phyloP scores from a whole-genome alignment of 129 eudicot species.

The Daucus carota region DH1_v3.0 NC_030384.2:48538501-48539000 shows the following conservation, averaged over 20 bases:
- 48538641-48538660: too few relatives aligned
- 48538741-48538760: conserved; percentile 33
- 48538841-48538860: conserved; percentile 30
- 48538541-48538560: too few relatives aligned
- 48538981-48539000: too few relatives aligned
- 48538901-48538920: conserved; percentile 30
- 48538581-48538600: too few relatives aligned
- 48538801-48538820: conserved; percentile 30
- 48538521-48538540: too few relatives aligned
- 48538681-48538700: conserved; percentile 37
- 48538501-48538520: too few relatives aligned
- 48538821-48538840: conserved; percentile 38
- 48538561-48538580: too few relatives aligned
- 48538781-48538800: conserved; percentile 25
- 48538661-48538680: conserved; percentile 44
- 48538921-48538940: too few relatives aligned
- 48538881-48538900: conserved; percentile 40
- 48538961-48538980: too few relatives aligned
- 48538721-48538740: background rate
- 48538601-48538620: too few relatives aligned
- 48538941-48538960: too few relatives aligned
- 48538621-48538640: too few relatives aligned
- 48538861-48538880: conserved; percentile 10
- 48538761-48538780: conserved; percentile 17
- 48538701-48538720: background rate